Conservation (phyloP, 495 filamentous ascomycete genomes). For the Penicillium manginii region DNA sequence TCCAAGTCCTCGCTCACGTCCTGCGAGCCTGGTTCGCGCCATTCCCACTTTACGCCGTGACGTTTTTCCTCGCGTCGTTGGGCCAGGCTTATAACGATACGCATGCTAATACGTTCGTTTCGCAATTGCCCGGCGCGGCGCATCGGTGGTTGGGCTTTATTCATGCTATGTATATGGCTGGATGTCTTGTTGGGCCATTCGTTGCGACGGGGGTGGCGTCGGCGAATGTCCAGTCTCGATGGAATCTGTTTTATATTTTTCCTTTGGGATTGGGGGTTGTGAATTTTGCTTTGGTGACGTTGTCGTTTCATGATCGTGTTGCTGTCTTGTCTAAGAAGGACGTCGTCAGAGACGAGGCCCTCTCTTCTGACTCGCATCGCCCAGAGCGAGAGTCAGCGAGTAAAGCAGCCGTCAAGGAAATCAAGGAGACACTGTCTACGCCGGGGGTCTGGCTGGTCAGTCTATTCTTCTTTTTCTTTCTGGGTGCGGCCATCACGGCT, state of each 20-base stretch:
- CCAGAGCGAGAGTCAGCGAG: conserved; percentile 1
- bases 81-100: conserved; percentile 42
- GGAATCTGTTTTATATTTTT: conserved; percentile 33
- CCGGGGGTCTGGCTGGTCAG: conserved; percentile 36
- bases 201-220: conserved; percentile 35
- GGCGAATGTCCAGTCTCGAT: conserved; percentile 20
- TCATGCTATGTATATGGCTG: conserved; percentile 42
- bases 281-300: conserved; percentile 24
- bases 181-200: conserved; percentile 37
- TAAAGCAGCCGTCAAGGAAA: conserved; percentile 24
- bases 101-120: conserved; percentile 38
- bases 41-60: conserved; percentile 32
- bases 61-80: conserved; percentile 37
- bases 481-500: conserved; percentile 34
- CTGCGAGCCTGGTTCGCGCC: conserved; percentile 34
- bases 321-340: conserved; percentile 4
- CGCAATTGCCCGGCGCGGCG: conserved; percentile 23
- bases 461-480: conserved; percentile 39
- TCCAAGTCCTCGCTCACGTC: conserved; percentile 34
- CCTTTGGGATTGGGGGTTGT: conserved; percentile 30
- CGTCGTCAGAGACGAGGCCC: neutral
- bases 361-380: neutral
- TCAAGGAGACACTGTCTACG: conserved; percentile 25
- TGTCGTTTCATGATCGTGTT: conserved; percentile 29
- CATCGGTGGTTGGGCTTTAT: conserved; percentile 41